Evolutionary conservation across 2,329 filamentous ascomycete genomes (phyloP).

Genomic region (Fusarium scirpi): DNA sequence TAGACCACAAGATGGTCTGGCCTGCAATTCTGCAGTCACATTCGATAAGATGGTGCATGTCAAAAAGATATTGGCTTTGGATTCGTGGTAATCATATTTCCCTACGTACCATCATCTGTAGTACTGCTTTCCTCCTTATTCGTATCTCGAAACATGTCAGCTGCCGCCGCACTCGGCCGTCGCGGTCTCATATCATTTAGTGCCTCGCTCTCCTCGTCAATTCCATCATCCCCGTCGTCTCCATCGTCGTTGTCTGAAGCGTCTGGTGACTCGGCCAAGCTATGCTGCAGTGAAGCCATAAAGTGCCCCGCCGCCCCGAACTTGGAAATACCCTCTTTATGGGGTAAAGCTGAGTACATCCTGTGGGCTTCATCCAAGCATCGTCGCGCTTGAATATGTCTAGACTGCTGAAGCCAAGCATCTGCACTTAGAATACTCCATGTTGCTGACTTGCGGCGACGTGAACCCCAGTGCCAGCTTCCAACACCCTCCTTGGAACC

Average conservation of each 20-base stretch:
- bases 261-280: slow-evolving; percentile 62
- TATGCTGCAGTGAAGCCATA: slow-evolving; percentile 63
- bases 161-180: slow-evolving; percentile 67
- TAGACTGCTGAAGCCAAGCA: slow-evolving; percentile 82
- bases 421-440: slow-evolving; percentile 89
- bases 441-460: slow-evolving; percentile 86
- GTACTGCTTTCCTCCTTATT: slow-evolving; percentile 33
- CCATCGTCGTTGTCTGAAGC: slow-evolving; percentile 51
- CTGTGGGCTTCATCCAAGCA: slow-evolving; percentile 77
- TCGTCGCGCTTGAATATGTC: slow-evolving; percentile 81
- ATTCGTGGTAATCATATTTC: slow-evolving; percentile 53
- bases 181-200: slow-evolving; percentile 64
- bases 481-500: slow-evolving; percentile 77
- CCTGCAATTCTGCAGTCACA: neutral
- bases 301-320: slow-evolving; percentile 65
- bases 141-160: slow-evolving; percentile 59
- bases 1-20: neutral
- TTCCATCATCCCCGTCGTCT: slow-evolving; percentile 58
- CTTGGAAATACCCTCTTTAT: slow-evolving; percentile 63
- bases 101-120: slow-evolving; percentile 43
- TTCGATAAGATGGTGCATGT: neutral
- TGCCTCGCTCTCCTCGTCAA: slow-evolving; percentile 68
- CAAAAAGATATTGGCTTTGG: neutral
- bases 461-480: slow-evolving; percentile 74
- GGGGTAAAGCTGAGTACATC: slow-evolving; percentile 64